phyloP scores from a whole-genome alignment of 768 basidiomycete genomes.

The Phanerochaete sordida region DNA sequence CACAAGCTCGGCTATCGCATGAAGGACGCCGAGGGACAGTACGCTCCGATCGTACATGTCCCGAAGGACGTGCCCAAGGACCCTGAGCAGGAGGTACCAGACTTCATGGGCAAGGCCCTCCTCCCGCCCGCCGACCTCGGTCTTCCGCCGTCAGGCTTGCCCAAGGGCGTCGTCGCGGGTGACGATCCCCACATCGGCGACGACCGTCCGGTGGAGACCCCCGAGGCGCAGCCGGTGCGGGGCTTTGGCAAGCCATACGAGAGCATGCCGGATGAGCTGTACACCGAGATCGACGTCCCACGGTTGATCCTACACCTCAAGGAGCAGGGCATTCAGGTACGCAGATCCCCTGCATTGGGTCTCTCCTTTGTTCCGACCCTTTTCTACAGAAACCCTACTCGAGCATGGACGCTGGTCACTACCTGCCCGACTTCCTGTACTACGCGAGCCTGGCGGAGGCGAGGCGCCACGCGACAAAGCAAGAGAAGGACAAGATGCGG shows the following conservation, averaged over 20 bases:
- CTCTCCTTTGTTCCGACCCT: not conserved
- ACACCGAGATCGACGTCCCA: constrained; percentile 59
- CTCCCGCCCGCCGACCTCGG: not conserved
- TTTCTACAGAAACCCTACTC: constrained; percentile 56
- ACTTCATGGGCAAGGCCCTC: constrained; percentile 14
- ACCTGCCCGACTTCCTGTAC: constrained; percentile 73
- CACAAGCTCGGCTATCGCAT: constrained; percentile 71
- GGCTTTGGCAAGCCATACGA: constrained; percentile 44
- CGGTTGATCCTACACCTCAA: constrained; percentile 53
- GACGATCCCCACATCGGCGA: not conserved
- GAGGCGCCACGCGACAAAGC: constrained; percentile 33
- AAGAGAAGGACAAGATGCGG: constrained; percentile 25
- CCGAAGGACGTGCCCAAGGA: constrained; percentile 33
- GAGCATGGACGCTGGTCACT: constrained; percentile 75
- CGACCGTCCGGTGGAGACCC: not conserved
- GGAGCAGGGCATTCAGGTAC: constrained; percentile 45
- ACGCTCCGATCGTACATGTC: constrained; percentile 41
- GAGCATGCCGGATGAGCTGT: constrained; percentile 50
- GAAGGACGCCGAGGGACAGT: constrained; percentile 59
- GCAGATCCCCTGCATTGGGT: constrained; percentile 13
- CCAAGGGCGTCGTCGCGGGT: constrained; percentile 3
- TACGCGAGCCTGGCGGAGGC: constrained; percentile 74
- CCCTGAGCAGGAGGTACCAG: constrained; percentile 34
- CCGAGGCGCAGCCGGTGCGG: constrained; percentile 19
- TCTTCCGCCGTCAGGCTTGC: not conserved